These are phyloP conservation scores for Solanum hybrid DNA, from an alignment of 305 asterid species.

Conservation along the genomic window DNA sequence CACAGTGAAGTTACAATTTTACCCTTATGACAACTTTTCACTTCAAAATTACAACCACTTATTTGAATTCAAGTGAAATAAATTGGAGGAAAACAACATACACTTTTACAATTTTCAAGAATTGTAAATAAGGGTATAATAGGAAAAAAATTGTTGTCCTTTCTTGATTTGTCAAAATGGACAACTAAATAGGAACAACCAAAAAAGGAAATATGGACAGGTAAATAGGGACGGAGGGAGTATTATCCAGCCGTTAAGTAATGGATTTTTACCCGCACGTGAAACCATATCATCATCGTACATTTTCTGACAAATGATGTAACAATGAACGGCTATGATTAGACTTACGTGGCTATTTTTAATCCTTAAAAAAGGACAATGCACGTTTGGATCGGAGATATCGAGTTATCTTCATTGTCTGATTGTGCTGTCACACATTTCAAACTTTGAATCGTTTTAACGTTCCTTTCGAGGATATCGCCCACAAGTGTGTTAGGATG, in stretches of 20 bases:
- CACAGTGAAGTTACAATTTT: no score
- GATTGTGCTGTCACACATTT: background rate
- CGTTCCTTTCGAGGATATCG: background rate
- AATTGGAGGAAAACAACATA: no score
- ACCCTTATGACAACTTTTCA: no score
- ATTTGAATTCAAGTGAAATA: no score
- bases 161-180: no score
- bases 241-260: background rate
- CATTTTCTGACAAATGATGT: background rate
- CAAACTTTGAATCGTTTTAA: background rate
- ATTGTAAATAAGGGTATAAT: no score
- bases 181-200: no score
- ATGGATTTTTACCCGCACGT: conserved; percentile 7
- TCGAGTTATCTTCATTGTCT: conserved; percentile 2
- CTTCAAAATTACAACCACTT: no score
- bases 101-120: no score
- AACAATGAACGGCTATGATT: conserved; percentile 6
- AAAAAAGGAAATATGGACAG: no score
- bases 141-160: no score
- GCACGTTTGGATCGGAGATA: conserved; percentile 8
- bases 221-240: no score
- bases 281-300: background rate
- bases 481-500: background rate
- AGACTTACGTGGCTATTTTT: conserved; percentile 21
- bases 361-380: conserved; percentile 12